Base-by-base conservation (phyloP, 768 basidiomycete species). In the Leucocoprinus birnbaumii region DNA sequence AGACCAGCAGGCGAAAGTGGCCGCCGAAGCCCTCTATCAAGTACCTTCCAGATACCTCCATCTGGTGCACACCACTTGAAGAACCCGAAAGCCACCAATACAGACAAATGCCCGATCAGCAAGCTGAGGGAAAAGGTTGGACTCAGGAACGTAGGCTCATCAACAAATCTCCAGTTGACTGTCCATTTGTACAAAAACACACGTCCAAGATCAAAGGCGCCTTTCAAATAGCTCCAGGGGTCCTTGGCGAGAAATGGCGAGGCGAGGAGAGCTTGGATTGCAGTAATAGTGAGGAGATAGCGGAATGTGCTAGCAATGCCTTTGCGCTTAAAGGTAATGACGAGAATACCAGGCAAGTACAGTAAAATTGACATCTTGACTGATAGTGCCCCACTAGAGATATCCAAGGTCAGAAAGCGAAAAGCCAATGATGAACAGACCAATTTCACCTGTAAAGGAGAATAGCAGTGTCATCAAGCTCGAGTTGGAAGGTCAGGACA, bases 111-210 rank as follows among this genome's bases (percentile, higher is more conserved):
- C 4, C 81, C 84, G 13, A 80, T 57, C 16, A 98, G 72, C 14
- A 99, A 74, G 0, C 73, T 70, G 40, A 67, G 72, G 1, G 89
- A 84, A 72, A 87, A 89, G 42, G 64, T 66, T 2, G 70, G 66
- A 57, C 84, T 86, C 45, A 91, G 71, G 71, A 98, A 98, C 4
- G 74, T 75, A n/a, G 80, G 73, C 66, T 94, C 90, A 24, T 79
- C 73, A 2, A 99, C 59, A 64, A 96, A 88, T 43, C 94, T 82
- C 97, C 97, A 99, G 66, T 98, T 99, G 53, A 98, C 94, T 0
- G 96, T 98, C 96, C 96, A 99, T 66, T 91, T 86, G 69, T 90
- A 97, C 26, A 97, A 71, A 72, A 99, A 99, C 7, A 86, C 79
- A 13, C 97, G 86, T 3, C 85, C 84, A 53, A 99, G 75, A 65